Evolutionary conservation across 371 early-diverging fungal genomes (phyloP), one percentile per base, ranked within the genome.

Genomic region (Mortierella sp.): DNA sequence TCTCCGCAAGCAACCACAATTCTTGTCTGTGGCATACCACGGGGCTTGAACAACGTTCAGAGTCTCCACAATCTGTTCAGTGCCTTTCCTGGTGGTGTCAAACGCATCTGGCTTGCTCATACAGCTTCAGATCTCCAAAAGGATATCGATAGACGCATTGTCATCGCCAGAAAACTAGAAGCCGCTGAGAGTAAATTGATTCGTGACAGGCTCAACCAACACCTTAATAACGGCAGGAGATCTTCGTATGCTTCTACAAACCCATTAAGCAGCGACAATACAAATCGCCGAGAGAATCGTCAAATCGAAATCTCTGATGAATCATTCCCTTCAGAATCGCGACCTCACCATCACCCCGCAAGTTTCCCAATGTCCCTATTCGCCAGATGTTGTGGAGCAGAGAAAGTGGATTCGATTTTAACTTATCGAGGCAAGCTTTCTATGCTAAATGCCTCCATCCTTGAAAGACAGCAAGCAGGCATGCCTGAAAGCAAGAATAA

Each of bases 11-110:
- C 93, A 0, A 88, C 89, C 32, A 92, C 92, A 1, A 75, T 94
- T 31, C 86, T 87, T 64, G 89, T 94, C 6, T 85, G 88, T 15
- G 88, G 89, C 17, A 85, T 89, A 71, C 93, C 87, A n/a, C 57
- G 49, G 31, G 82, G 83, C 61, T 84, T 79, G 42, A 84, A 83
- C 69, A 85, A 78, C 10, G 71, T 83, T 15, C 68, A 85, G 43
- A 68, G 71, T 5, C 79, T 91, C 15, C 64, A 75, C 17, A 53
- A 75, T 19, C 83, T 92, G 43, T 93, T 93, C 70, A 73, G 70
- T 49, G 64, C 83, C 31, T 92, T 93, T 56, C 93, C 94, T 13
- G 95, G 94, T 7, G 93, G 94, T 29, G 88, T 94, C 19, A 86
- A 86, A 26, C 87, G 88, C 23, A 83, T 94, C 63, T 90, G 90